Conservation (phyloP, 768 basidiomycete genomes). For the Pleurotus tuoliensis region DNA sequence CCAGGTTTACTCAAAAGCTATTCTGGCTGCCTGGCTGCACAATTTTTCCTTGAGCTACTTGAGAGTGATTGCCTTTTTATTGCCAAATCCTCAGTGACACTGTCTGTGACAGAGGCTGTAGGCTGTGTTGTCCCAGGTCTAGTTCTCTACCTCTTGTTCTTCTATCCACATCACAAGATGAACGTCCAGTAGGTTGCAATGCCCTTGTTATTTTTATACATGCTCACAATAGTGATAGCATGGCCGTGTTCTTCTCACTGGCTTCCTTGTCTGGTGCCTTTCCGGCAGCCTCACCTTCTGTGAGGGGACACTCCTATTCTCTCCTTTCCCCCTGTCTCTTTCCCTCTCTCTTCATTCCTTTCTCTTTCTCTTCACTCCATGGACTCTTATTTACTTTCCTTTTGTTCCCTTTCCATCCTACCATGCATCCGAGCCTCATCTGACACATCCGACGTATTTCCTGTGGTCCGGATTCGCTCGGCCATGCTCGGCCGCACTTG, state of each 20-base stretch:
- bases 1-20: constrained; percentile 45
- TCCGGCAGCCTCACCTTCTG: constrained; percentile 68
- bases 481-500: too few species aligned
- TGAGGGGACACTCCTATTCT: too few species aligned
- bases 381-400: too few species aligned
- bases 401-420: too few species aligned
- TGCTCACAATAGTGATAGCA: constrained; percentile 33
- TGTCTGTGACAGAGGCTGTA: too few species aligned
- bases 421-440: too few species aligned
- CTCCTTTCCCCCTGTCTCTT: too few species aligned
- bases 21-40: constrained; percentile 38
- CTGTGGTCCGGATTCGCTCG: too few species aligned
- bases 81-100: too few species aligned
- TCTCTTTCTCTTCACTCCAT: too few species aligned
- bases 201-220: constrained; percentile 16
- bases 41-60: constrained; percentile 50
- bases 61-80: constrained; percentile 25
- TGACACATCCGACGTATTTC: too few species aligned
- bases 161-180: constrained; percentile 47
- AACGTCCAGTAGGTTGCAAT: constrained; percentile 36
- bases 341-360: too few species aligned
- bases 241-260: constrained; percentile 46
- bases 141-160: constrained; percentile 55
- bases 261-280: constrained; percentile 59
- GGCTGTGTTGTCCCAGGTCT: constrained; percentile 52